Percentiles rank a stretch among this genome's conserved stretches.
These are phyloP conservation scores for Suillus ampliporus DNA, from an alignment of 768 basidiomycete species.

Conservation along the genomic window DNA sequence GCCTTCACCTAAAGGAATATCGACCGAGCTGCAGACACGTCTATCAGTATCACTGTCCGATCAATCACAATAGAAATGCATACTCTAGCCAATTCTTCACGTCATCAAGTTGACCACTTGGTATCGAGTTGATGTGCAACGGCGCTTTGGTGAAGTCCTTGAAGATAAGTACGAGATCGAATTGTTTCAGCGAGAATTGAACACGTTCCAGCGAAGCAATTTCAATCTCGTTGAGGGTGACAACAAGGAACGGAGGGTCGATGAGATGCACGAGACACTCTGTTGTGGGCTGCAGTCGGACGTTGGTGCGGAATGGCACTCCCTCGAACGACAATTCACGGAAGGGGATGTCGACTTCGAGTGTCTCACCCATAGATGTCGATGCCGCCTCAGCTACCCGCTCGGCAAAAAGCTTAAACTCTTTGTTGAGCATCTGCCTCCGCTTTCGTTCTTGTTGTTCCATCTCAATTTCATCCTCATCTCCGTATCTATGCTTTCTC, in stretches of 20 bases:
- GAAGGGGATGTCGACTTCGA: slow-evolving; percentile 97
- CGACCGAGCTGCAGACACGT: slow-evolving; percentile 76
- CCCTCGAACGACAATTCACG: slow-evolving; percentile 96
- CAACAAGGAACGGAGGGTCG: slow-evolving; percentile 94
- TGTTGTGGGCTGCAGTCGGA: slow-evolving; percentile 93
- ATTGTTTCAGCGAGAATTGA: slow-evolving; percentile 94
- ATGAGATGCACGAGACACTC: slow-evolving; percentile 96
- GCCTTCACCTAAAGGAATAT: slow-evolving; percentile 94
- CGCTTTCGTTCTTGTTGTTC: slow-evolving; percentile 96
- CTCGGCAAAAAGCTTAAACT: slow-evolving; percentile 92
- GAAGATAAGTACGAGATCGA: slow-evolving; percentile 97
- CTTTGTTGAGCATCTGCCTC: slow-evolving; percentile 87
- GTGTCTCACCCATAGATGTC: slow-evolving; percentile 79
- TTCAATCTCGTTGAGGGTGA: slow-evolving; percentile 94
- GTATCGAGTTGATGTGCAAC: slow-evolving; percentile 96
- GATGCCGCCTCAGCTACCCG: slow-evolving; percentile 87
- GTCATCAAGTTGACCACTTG: slow-evolving; percentile 87
- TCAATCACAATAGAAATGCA: slow-evolving; percentile 35
- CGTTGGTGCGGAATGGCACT: slow-evolving; percentile 95
- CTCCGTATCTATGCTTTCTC: slow-evolving; percentile 94
- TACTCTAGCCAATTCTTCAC: slow-evolving; percentile 99
- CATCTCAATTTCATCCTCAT: slow-evolving; percentile 99
- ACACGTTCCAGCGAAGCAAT: slow-evolving; percentile 97
- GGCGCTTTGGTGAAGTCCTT: slow-evolving; percentile 94
- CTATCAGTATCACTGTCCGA: background rate